phyloP scores from a whole-genome alignment of 495 filamentous ascomycete genomes.

The Sporormia fimetaria region DNA sequence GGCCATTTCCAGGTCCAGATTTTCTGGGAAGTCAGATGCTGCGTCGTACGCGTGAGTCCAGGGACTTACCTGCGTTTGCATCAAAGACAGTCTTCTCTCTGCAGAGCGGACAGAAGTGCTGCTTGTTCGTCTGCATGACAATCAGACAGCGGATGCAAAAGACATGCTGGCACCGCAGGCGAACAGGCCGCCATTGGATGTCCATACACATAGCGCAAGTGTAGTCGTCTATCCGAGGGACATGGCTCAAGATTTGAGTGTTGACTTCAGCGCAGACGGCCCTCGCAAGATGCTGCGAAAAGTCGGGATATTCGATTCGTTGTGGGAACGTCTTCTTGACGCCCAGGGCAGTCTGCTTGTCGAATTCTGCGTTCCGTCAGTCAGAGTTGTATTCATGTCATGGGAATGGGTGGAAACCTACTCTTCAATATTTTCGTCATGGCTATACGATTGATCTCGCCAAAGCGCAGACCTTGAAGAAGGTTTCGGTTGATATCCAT shows the following conservation, averaged over 20 bases:
- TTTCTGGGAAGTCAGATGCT: slow-evolving; percentile 28
- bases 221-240: slow-evolving; percentile 63
- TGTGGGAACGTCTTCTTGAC: slow-evolving; percentile 43
- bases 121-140: slow-evolving; percentile 51
- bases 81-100: slow-evolving; percentile 47
- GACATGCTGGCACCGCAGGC: slow-evolving; percentile 51
- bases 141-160: slow-evolving; percentile 67
- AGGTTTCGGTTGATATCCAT: slow-evolving; percentile 52
- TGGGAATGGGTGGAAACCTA: slow-evolving; percentile 29
- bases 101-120: slow-evolving; percentile 56
- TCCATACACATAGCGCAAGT: slow-evolving; percentile 61
- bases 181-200: slow-evolving; percentile 55
- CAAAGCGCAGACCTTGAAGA: slow-evolving; percentile 56
- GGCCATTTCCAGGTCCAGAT: slow-evolving; percentile 50
- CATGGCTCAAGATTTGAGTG: slow-evolving; percentile 48
- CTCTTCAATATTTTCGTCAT: slow-evolving; percentile 70
- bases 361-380: slow-evolving; percentile 48
- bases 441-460: slow-evolving; percentile 59
- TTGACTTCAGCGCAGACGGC: slow-evolving; percentile 55
- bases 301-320: slow-evolving; percentile 41
- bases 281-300: slow-evolving; percentile 46
- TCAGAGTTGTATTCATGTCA: slow-evolving; percentile 10
- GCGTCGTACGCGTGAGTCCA: not conserved
- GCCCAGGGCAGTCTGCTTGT: slow-evolving; percentile 63
- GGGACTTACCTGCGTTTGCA: slow-evolving; percentile 43